Base-by-base conservation (phyloP, 2,329 filamentous ascomycete species). In the Hymenoscyphus repandus region DNA sequence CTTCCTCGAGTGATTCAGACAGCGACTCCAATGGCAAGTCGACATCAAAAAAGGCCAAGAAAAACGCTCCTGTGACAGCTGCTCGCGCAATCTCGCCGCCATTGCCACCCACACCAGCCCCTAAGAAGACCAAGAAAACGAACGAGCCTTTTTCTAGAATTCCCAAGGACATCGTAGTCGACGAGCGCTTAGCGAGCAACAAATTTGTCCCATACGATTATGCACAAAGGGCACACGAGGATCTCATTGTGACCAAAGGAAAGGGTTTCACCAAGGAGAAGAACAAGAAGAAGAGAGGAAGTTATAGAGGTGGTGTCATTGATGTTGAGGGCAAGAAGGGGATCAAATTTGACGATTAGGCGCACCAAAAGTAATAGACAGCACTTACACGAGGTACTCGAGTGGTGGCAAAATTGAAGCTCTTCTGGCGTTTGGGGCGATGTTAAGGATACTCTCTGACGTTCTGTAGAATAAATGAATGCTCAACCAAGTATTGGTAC, bases 241-340 rank as follows among this genome's bases (percentile, higher is more conserved):
- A 96, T 66, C 74, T 99, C 56, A 88, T 90, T 44, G 80, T 96
- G 36, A 97, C 92, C 31, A 89, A 86, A 68, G 93, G 93, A 64
- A 97, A 96, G 74, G 90, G 90, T 3, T 99, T 99, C 72, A 97
- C 92, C 53, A 99, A 99, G 77, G 93, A 97, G 76, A 99, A 99
- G 83, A 99, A 99, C 74, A 99, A 99, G 78, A 93, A 90, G 79
- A 91, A 90, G 78, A 79, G 83, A 62, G 93, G 93, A 45, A 89
- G 86, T 59, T 99, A 96, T 77, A 83, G 87, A 43, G 93, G 93
- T 40, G 93, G 93, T 6, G 71, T 79, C 47, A 95, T 99, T 63
- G 91, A 99, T 67, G 87, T 92, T 47, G 72, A 78, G 12, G 83
- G 85, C 17, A 86, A 86, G 58, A 91, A 92, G 71, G 86, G 88